Percentiles rank a stretch among this genome's conserved stretches.
Conservation (phyloP, 2,329 filamentous ascomycete species). For the Neopestalotiopsis sp. region DNA sequence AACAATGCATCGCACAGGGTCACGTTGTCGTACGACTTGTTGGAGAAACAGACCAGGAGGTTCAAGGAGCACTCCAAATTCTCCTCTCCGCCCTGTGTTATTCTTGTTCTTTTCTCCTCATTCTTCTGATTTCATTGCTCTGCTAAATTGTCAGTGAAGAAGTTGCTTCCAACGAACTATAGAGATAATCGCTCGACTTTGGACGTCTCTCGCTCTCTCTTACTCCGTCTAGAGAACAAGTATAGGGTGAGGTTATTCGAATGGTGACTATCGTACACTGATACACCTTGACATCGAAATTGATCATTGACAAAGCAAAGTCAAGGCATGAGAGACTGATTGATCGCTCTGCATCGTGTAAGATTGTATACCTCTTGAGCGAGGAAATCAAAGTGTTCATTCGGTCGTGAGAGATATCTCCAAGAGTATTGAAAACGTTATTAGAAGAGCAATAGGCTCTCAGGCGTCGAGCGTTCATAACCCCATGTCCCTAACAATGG, state of each 20-base stretch:
- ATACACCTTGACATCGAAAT: no score
- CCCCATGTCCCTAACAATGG: background rate
- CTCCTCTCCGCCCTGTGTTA: background rate
- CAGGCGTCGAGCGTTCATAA: conserved; percentile 8
- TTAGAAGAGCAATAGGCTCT: background rate
- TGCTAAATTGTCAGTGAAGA: background rate
- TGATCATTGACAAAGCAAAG: no score
- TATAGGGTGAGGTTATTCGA: no score
- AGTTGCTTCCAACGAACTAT: background rate
- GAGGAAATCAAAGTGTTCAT: no score
- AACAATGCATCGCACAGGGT: conserved; percentile 5
- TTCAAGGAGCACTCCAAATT: background rate
- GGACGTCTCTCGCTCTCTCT: background rate
- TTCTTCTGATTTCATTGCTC: background rate
- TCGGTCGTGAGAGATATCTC: background rate
- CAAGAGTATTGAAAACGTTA: background rate
- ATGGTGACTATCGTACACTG: no score
- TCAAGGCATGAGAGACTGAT: no score
- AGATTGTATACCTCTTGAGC: no score
- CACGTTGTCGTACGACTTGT: conserved; percentile 10
- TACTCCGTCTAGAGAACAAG: background rate
- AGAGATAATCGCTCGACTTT: background rate
- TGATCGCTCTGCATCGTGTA: no score
- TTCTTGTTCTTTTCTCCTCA: background rate
- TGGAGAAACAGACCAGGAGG: background rate